phyloP scores from a whole-genome alignment of 176 grass and related monocot species.

The Rhipidocladum racemiflorum region DNA sequence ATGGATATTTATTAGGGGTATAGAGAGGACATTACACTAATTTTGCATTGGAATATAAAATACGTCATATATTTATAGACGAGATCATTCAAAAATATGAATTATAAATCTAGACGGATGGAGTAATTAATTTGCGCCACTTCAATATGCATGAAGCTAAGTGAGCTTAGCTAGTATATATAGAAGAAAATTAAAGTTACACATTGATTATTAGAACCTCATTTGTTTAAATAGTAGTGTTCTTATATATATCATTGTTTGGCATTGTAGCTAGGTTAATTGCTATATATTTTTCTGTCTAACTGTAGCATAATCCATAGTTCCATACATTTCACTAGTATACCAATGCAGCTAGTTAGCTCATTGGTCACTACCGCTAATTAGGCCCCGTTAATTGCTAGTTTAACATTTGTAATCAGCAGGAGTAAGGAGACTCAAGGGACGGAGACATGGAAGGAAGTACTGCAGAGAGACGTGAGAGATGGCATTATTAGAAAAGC shows the following conservation, averaged over 20 bases:
- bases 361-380: background rate
- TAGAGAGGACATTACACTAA: too few species aligned
- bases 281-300: background rate
- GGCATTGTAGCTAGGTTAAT: background rate
- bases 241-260: background rate
- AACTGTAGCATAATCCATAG: slow-evolving; percentile 31
- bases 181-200: background rate
- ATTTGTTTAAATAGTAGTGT: slow-evolving; percentile 27
- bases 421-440: background rate
- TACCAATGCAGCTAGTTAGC: background rate
- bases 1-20: too few species aligned
- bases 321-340: background rate
- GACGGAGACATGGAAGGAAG: background rate
- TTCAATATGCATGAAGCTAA: slow-evolving; percentile 21
- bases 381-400: background rate
- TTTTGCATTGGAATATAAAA: too few species aligned
- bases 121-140: slow-evolving; percentile 29
- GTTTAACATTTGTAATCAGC: background rate
- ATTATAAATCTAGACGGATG: too few species aligned
- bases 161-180: slow-evolving; percentile 21
- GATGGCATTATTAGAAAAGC: slow-evolving; percentile 39
- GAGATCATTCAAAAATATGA: too few species aligned
- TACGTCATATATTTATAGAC: too few species aligned
- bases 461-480: slow-evolving; percentile 29
- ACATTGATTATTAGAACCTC: slow-evolving; percentile 1